Evolutionary conservation across 768 basidiomycete species (phyloP), one percentile per base, ranked within the genome.

Genomic region (Auricularia cornea): DNA sequence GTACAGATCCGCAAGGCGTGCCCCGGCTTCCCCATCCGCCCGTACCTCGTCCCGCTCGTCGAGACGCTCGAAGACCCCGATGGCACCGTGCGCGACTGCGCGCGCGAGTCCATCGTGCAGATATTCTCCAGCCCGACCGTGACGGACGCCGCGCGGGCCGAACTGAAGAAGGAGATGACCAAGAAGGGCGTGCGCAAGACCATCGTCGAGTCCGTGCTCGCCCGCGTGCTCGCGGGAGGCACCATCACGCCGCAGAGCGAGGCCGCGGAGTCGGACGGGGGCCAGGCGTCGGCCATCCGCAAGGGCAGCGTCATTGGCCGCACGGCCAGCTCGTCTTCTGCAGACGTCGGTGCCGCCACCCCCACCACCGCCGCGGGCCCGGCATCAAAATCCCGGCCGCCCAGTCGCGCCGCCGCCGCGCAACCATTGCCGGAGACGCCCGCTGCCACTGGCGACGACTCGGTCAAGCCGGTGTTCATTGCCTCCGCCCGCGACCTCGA

Each of bases 11-110:
- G 91, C 60, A 85, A 88, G 40, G 72, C 76, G 52, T 84, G 90
- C 72, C 83, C 84, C 69, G 78, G 83, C 52, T 92, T 93, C 64
- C 92, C 92, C 38, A 84, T 97, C 51, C 83, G 89, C 54, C 83
- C 90, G 4, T 98, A 89, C 75, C 82, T 96, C 33, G 74, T 89
- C 1, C 75, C 81, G 14, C 83, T 99, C 59, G 92, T 98, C 35
- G 90, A 88, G 62, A 80, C 87, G 41, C 80, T 99, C 32, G 92
- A 98, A 77, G 96, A 98, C 74, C 84, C 86, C 1, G 97, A 99
- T 70, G 84, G 89, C 23, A 84, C 86, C 68, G 97, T 98, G 60
- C 88, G 97, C 52, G 89, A 94, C 62, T 88, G 87, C 71, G 88
- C 95, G 8, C 84, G 88, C 59, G 82, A 84, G 68, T 87, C 92